These are phyloP conservation scores for Aphanocladium album DNA, from an alignment of 2,329 filamentous ascomycete species.

Conservation along the genomic window DNA sequence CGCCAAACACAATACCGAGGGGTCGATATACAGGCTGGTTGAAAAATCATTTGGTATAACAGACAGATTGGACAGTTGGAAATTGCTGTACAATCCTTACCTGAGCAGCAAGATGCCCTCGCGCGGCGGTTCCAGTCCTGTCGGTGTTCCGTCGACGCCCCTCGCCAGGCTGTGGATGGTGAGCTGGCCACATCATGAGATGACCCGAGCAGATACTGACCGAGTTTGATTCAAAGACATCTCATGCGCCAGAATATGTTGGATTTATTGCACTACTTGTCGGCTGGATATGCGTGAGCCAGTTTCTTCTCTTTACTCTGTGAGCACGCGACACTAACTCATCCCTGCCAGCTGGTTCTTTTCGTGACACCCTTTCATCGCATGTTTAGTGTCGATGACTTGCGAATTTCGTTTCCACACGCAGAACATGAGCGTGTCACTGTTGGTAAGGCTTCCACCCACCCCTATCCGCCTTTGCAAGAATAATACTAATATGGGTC, in stretches of 20 bases:
- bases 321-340: neutral
- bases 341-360: conserved; percentile 23
- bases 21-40: neutral
- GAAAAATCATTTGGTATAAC: neutral
- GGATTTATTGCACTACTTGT: conserved; percentile 67
- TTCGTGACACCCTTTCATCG: conserved; percentile 80
- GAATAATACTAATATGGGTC: neutral
- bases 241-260: conserved; percentile 84
- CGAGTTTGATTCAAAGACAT: conserved; percentile 47
- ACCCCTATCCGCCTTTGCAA: neutral
- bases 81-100: neutral
- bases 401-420: conserved; percentile 79
- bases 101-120: conserved; percentile 21
- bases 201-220: neutral
- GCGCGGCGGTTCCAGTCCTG: conserved; percentile 15
- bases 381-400: conserved; percentile 86
- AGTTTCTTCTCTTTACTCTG: conserved; percentile 15
- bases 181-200: conserved; percentile 12
- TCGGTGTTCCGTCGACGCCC: conserved; percentile 21
- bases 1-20: neutral
- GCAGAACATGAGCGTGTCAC: conserved; percentile 79
- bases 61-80: neutral
- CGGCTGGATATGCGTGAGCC: conserved; percentile 57
- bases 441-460: conserved; percentile 63
- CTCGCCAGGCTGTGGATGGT: conserved; percentile 46